Evolutionary conservation across 345 rosid genomes (phyloP).

Genomic region (Rubroshorea leprosula): DNA sequence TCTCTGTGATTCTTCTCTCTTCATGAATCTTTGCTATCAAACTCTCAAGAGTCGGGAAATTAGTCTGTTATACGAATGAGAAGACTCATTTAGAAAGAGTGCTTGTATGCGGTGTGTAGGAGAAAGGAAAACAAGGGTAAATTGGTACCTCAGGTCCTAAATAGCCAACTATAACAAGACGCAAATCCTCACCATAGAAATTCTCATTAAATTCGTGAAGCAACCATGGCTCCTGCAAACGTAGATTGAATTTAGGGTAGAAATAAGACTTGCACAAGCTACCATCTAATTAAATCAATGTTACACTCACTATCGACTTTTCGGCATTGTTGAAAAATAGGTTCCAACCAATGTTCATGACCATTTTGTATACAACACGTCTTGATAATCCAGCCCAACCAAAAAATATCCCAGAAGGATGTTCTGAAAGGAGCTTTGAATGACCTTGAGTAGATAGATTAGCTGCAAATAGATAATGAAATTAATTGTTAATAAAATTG

Average conservation of each 20-base stretch:
- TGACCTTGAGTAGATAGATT: constrained; percentile 72
- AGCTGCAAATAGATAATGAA: constrained; percentile 41
- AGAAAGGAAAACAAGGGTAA: not conserved
- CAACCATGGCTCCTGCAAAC: too few relatives aligned
- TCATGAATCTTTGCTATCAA: constrained; percentile 69
- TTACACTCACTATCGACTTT: constrained; percentile 71
- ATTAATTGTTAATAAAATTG: too few relatives aligned
- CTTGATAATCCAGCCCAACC: constrained; percentile 83
- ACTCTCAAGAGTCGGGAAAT: constrained; percentile 69
- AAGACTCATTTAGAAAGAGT: not conserved
- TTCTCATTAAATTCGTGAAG: constrained; percentile 72
- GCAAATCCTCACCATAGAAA: constrained; percentile 82
- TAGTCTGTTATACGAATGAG: constrained; percentile 40
- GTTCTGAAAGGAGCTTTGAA: constrained; percentile 47
- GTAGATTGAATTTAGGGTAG: constrained; percentile 7
- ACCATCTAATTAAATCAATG: not conserved
- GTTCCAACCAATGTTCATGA: constrained; percentile 92
- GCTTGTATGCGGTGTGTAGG: not conserved
- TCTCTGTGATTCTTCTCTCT: constrained; percentile 61
- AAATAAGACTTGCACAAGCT: not conserved
- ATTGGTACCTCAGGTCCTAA: constrained; percentile 73
- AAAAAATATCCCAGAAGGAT: too few relatives aligned
- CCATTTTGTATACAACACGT: constrained; percentile 78
- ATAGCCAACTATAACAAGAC: constrained; percentile 73
- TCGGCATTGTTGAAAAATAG: constrained; percentile 85